Base-by-base conservation (phyloP, 805 yeast genomes). In the Ogataea neopini region DNA sequence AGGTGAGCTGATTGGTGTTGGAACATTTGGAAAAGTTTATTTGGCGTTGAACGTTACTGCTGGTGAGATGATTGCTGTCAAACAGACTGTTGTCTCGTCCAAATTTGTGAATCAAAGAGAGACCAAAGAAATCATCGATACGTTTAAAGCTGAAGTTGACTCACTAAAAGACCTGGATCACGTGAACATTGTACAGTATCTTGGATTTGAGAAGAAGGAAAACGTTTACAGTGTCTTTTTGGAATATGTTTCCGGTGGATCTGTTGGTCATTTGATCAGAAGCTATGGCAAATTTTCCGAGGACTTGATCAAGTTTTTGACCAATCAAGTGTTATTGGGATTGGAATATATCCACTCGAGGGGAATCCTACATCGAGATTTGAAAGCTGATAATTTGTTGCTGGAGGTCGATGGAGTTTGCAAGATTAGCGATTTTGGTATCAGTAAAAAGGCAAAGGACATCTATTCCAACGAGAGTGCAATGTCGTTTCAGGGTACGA, bases 1-100 rank as follows among this genome's bases (percentile, higher is more conserved):
- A 62, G 99, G 99, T 75, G 97, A 91, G 61, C 73, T 94, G 52
- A 89, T 94, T 48, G 99, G 99, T 0, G 81, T 88, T 49, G 99
- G 99, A 0, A 91, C 97, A 1, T 94, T 91, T 72, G 99, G 99
- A 8, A 84, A 88, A 30, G 99, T 94, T 1, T 92, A 77, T 61
- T 73, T 94, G 47, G 97, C 96, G 1, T 75, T 94, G 61, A 94
- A 94, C 66, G 91, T 90, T 14, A 94, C 98, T 1, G 89, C 96
- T 0, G 98, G 98, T 45, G 99, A 94, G 60, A 90, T 94, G 96
- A 86, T 94, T 71, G 99, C 99, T 0, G 99, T 94, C 2, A 94
- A 94, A 62, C 99, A 94, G 67, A 97, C 92, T 2, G 83, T 78
- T 35, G 84, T 85, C 10, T 83, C 88, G 0, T 52, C 60, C 3